Conservation (phyloP, 169 alveolate species). For the Plasmodium vivax region DNA sequence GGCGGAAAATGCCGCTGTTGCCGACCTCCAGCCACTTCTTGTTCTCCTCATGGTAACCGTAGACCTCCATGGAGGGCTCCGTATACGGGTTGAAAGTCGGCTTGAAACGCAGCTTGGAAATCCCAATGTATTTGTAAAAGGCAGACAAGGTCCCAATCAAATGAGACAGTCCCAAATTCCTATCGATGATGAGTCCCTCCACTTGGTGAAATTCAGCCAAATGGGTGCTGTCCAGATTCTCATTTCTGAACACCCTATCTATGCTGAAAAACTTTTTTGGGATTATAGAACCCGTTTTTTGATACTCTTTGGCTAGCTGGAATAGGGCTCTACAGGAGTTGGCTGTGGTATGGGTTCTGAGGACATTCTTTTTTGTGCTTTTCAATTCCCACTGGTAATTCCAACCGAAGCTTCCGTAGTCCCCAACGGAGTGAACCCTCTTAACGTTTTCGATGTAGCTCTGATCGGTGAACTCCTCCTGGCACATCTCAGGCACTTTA, state of each 20-base stretch:
- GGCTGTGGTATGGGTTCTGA: slow-evolving; percentile 99
- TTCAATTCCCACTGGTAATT: slow-evolving; percentile 96
- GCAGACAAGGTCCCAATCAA: slow-evolving; percentile 92
- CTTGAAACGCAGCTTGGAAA: slow-evolving; percentile 91
- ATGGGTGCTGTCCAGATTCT: slow-evolving; percentile 99
- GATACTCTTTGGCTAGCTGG: slow-evolving; percentile 93
- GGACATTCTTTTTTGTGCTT: slow-evolving; percentile 82
- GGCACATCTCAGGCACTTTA: slow-evolving; percentile 75
- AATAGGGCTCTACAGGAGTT: slow-evolving; percentile 95
- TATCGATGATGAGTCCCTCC: slow-evolving; percentile 96
- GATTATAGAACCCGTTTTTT: slow-evolving; percentile 77
- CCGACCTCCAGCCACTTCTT: slow-evolving; percentile 99
- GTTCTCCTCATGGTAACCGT: slow-evolving; percentile 97
- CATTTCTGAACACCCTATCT: slow-evolving; percentile 99
- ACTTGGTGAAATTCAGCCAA: slow-evolving; percentile 99
- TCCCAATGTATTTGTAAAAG: slow-evolving; percentile 96
- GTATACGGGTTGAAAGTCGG: slow-evolving; percentile 99
- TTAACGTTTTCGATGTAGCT: slow-evolving; percentile 94
- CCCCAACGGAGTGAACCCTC: slow-evolving; percentile 94
- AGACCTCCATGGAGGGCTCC: slow-evolving; percentile 99
- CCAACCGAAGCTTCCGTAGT: slow-evolving; percentile 98
- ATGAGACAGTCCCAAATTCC: slow-evolving; percentile 92
- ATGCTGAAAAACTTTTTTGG: slow-evolving; percentile 97
- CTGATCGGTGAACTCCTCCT: neutral
- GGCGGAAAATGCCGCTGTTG: slow-evolving; percentile 99